Percentiles rank a stretch among this genome's conserved stretches.
phyloP scores from a whole-genome alignment of 495 filamentous ascomycete genomes.

The Penicillium bovifimosum region DNA sequence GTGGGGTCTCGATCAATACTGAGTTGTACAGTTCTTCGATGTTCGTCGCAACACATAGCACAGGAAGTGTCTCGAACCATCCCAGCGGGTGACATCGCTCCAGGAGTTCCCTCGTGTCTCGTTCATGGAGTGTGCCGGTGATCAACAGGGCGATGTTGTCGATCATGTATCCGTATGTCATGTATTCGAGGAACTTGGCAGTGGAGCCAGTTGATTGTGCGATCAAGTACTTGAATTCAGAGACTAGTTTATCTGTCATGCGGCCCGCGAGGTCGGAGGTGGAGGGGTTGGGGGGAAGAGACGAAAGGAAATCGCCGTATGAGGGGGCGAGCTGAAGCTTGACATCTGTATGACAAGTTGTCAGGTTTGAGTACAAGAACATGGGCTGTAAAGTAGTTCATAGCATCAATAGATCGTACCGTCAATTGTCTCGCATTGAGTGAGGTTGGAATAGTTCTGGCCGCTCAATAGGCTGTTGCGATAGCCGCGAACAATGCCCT shows the following conservation, averaged over 20 bases:
- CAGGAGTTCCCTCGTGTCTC: slow-evolving; percentile 91
- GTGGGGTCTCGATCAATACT: slow-evolving; percentile 90
- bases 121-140: slow-evolving; percentile 94
- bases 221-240: slow-evolving; percentile 93
- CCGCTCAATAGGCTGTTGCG: slow-evolving; percentile 86
- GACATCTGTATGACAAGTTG: slow-evolving; percentile 57
- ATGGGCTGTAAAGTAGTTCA: neutral
- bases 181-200: slow-evolving; percentile 90
- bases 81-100: slow-evolving; percentile 95
- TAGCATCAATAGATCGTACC: slow-evolving; percentile 48
- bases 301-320: slow-evolving; percentile 94
- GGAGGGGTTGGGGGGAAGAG: slow-evolving; percentile 93
- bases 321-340: slow-evolving; percentile 94
- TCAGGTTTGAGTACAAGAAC: slow-evolving; percentile 5
- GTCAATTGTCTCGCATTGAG: slow-evolving; percentile 97
- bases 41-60: slow-evolving; percentile 94
- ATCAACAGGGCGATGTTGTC: slow-evolving; percentile 98
- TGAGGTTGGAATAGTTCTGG: slow-evolving; percentile 92
- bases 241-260: slow-evolving; percentile 95
- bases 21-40: slow-evolving; percentile 99
- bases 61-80: slow-evolving; percentile 98
- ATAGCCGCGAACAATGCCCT: slow-evolving; percentile 95
- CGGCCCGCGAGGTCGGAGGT: slow-evolving; percentile 91
- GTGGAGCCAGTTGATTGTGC: slow-evolving; percentile 87
- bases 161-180: slow-evolving; percentile 99